These are phyloP conservation scores for Hortaea sp. DNA, from an alignment of 2,329 filamentous ascomycete genomes.

Conservation along the genomic window DNA sequence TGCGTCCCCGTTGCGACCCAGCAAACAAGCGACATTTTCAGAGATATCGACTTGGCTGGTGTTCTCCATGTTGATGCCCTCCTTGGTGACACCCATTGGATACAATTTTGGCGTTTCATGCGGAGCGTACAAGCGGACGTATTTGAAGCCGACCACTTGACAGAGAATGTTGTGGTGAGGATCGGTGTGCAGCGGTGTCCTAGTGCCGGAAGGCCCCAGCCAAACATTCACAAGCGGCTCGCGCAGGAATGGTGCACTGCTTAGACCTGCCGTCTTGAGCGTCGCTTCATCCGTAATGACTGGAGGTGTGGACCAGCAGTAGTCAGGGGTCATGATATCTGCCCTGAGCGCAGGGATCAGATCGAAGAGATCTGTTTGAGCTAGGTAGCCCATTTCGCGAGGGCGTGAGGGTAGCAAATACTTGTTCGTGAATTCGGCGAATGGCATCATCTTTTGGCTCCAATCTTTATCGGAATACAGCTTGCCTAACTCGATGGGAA, in stretches of 20 bases:
- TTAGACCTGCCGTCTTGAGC: constrained; percentile 13
- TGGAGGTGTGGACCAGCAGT: constrained; percentile 66
- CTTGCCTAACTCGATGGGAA: constrained; percentile 71
- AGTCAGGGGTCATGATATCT: constrained; percentile 75
- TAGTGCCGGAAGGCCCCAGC: constrained; percentile 80
- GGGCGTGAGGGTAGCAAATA: constrained; percentile 42
- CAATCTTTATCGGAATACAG: constrained; percentile 81
- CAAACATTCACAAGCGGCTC: constrained; percentile 76
- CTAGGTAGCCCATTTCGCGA: constrained; percentile 61
- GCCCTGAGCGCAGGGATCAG: constrained; percentile 68
- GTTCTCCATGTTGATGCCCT: constrained; percentile 82
- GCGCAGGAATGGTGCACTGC: constrained; percentile 19
- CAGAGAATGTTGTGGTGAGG: constrained; percentile 87
- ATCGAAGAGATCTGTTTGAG: constrained; percentile 77
- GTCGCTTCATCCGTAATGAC: constrained; percentile 23
- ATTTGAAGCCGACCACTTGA: constrained; percentile 84
- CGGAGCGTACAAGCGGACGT: constrained; percentile 78
- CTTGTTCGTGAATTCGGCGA: constrained; percentile 56
- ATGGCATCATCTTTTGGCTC: constrained; percentile 71
- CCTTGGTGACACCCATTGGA: constrained; percentile 50
- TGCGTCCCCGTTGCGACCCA: not conserved
- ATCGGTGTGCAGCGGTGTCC: constrained; percentile 88
- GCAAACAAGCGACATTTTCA: constrained; percentile 5
- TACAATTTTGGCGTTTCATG: constrained; percentile 47
- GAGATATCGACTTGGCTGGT: constrained; percentile 67